Evolutionary conservation across 2,329 filamentous ascomycete genomes (phyloP).

Genomic region (Talaromyces sp.): DNA sequence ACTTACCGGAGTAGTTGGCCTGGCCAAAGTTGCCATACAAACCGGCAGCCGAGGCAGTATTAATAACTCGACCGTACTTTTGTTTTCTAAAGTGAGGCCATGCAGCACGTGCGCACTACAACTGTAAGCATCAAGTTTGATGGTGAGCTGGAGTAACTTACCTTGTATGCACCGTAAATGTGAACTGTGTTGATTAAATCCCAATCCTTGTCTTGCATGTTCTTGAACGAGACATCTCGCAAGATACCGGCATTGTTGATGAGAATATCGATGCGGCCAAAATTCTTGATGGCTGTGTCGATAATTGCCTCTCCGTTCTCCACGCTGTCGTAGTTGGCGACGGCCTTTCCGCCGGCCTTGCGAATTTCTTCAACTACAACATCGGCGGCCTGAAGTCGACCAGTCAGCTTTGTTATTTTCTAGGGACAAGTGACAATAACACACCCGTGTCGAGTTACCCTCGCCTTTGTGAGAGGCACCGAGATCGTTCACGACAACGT

Average conservation of each 20-base stretch:
- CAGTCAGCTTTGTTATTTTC: not conserved
- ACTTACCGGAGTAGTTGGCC: constrained; percentile 77
- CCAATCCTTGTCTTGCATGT: constrained; percentile 97
- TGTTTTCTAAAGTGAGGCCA: constrained; percentile 99
- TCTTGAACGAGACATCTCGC: constrained; percentile 95
- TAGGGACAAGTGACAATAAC: constrained; percentile 20
- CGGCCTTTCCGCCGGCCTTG: constrained; percentile 85
- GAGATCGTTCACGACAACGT: constrained; percentile 94
- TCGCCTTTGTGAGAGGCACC: constrained; percentile 92
- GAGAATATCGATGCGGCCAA: constrained; percentile 78
- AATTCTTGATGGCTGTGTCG: constrained; percentile 53
- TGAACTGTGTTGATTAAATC: constrained; percentile 92
- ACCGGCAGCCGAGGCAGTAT: constrained; percentile 92
- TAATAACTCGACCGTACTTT: constrained; percentile 95
- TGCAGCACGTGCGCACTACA: constrained; percentile 75
- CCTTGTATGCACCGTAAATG: constrained; percentile 88
- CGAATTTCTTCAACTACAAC: constrained; percentile 55
- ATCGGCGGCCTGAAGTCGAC: constrained; percentile 58
- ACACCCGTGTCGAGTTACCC: constrained; percentile 78
- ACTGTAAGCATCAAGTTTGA: not conserved
- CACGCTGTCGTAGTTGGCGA: constrained; percentile 85
- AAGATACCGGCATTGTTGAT: constrained; percentile 98
- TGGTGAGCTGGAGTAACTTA: constrained; percentile 21
- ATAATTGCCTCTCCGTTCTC: constrained; percentile 93
- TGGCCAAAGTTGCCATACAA: constrained; percentile 95